Evolutionary conservation across 2,329 filamentous ascomycete species (phyloP).

Genomic region (Phyllosticta capitalensis): DNA sequence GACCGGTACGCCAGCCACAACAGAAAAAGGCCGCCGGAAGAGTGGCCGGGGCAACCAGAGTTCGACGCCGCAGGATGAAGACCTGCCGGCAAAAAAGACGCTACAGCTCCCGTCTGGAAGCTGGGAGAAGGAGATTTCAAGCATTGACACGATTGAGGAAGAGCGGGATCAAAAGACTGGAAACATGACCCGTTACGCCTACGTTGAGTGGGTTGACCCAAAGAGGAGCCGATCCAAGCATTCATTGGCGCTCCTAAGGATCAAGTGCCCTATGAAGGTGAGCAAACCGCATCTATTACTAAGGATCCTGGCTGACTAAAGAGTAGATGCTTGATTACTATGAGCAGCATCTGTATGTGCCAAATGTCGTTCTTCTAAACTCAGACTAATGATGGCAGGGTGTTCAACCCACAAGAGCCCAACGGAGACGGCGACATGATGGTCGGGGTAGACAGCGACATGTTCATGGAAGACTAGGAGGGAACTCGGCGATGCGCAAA

Average conservation of each 20-base stretch:
- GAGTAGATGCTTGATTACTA: slow-evolving; percentile 41
- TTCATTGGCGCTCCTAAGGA: slow-evolving; percentile 56
- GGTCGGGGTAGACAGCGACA: not conserved
- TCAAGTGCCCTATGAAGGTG: slow-evolving; percentile 71
- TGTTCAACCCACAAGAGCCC: not conserved
- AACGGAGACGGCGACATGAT: not conserved
- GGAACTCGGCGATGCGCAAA: not conserved
- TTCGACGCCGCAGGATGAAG: slow-evolving; percentile 15
- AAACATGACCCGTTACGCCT: slow-evolving; percentile 52
- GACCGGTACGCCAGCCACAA: slow-evolving; percentile 2
- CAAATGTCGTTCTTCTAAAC: not conserved
- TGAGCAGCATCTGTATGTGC: slow-evolving; percentile 36
- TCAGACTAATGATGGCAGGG: not conserved
- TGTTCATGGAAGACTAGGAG: not conserved
- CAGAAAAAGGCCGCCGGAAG: not conserved
- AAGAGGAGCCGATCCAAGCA: slow-evolving; percentile 55
- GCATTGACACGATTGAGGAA: slow-evolving; percentile 65
- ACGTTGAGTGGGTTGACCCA: slow-evolving; percentile 62
- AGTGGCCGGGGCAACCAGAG: not conserved
- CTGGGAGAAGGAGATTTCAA: slow-evolving; percentile 66
- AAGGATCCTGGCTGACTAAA: not conserved
- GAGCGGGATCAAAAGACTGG: slow-evolving; percentile 30
- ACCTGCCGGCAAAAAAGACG: slow-evolving; percentile 21
- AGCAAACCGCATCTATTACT: slow-evolving; percentile 14
- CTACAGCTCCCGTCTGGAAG: slow-evolving; percentile 57